Evolutionary conservation across 108 stramenopile genomes (phyloP).

Genomic region (Fragilariopsis cylindrus): DNA sequence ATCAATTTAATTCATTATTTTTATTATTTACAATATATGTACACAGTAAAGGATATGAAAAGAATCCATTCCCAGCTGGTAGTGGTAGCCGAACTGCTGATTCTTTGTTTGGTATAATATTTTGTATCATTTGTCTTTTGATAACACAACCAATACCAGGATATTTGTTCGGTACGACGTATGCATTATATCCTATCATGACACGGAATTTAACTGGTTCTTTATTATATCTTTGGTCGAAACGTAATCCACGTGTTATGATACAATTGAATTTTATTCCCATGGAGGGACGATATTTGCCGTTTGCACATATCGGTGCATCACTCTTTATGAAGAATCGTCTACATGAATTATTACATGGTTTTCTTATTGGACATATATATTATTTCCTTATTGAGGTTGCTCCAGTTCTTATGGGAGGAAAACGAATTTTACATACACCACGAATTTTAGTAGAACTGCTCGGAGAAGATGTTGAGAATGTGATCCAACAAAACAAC

Average conservation of each 20-base stretch:
- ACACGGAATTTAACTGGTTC: slow-evolving; percentile 4
- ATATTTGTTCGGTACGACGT: slow-evolving; percentile 3
- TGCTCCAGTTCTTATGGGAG: slow-evolving; percentile 40
- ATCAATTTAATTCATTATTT: slow-evolving; percentile 8
- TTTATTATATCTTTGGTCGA: slow-evolving; percentile 19
- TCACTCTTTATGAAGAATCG: slow-evolving; percentile 14
- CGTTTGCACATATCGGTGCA: slow-evolving; percentile 15
- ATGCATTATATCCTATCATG: slow-evolving; percentile 18
- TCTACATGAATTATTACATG: slow-evolving; percentile 37
- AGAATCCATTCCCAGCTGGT: slow-evolving; percentile 16
- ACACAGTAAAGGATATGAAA: slow-evolving; percentile 12
- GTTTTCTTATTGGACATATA: slow-evolving; percentile 49
- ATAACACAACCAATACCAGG: slow-evolving; percentile 5
- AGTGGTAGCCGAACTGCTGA: slow-evolving; percentile 21
- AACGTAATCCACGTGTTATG: slow-evolving; percentile 17
- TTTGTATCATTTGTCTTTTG: slow-evolving; percentile 4
- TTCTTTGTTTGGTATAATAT: background rate
- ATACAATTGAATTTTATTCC: slow-evolving; percentile 20
- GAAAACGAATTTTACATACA: slow-evolving; percentile 23
- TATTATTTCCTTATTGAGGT: slow-evolving; percentile 49
- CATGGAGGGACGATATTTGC: slow-evolving; percentile 21
- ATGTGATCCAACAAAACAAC: background rate
- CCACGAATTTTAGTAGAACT: slow-evolving; percentile 28
- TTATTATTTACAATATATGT: slow-evolving; percentile 1
- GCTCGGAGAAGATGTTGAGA: background rate